A percentile compares a stretch with the other conserved stretches of the same genome.
phyloP scores from a whole-genome alignment of 2,329 filamentous ascomycete species.

The Pseudofabraea citricarpa region DNA sequence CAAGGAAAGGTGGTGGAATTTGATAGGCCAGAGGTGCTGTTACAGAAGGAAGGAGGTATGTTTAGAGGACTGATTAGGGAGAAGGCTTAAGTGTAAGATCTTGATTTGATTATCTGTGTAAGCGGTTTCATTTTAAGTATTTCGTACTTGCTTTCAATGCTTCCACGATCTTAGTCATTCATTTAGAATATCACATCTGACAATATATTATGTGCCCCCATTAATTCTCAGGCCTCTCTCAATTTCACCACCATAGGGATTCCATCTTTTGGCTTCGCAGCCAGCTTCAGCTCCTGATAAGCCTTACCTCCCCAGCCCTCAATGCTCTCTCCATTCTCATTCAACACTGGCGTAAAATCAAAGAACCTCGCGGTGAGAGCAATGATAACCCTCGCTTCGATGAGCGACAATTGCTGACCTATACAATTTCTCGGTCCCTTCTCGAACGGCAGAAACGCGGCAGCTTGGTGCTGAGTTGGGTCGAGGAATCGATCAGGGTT shows the following conservation, averaged over 20 bases:
- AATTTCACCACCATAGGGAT: background rate
- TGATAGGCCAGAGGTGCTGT: background rate
- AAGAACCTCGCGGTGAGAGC: conserved; percentile 41
- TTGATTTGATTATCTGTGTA: too few relatives aligned
- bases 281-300: conserved; percentile 1
- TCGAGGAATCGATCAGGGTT: conserved; percentile 40
- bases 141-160: too few relatives aligned
- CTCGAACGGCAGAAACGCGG: conserved; percentile 50
- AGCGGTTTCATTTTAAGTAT: too few relatives aligned
- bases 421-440: conserved; percentile 49
- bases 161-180: too few relatives aligned
- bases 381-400: conserved; percentile 40
- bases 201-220: too few relatives aligned
- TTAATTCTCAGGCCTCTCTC: too few relatives aligned
- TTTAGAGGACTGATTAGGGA: background rate
- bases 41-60: background rate
- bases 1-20: conserved; percentile 18
- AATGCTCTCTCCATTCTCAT: conserved; percentile 4
- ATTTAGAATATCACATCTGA: too few relatives aligned
- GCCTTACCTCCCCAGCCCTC: conserved; percentile 1
- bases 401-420: conserved; percentile 48
- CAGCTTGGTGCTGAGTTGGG: conserved; percentile 23
- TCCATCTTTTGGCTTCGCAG: conserved; percentile 1
- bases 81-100: too few relatives aligned
- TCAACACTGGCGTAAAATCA: conserved; percentile 31